Evolutionary conservation across 2,329 filamentous ascomycete species (phyloP), one percentile per base, ranked within the genome.

Genomic region (Alternaria triticimaculans): DNA sequence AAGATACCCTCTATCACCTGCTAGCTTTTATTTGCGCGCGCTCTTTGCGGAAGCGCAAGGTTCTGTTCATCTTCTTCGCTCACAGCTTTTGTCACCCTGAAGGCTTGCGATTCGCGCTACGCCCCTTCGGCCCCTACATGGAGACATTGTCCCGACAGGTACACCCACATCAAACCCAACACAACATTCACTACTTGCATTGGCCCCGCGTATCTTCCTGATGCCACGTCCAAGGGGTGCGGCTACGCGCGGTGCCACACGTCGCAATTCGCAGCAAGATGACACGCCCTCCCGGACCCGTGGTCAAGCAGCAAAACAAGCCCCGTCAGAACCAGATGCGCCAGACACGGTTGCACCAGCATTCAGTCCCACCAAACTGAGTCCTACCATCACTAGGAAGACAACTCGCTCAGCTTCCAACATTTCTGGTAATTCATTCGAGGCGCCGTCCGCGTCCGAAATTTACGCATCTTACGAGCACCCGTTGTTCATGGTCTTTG

Each of bases 361-460:
- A 55, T 55, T 66, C 55, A 76, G 64, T 63, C 69, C 73, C 10
- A 68, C 66, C 48, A 72, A 71, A 56, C 60, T 70, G 62, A 77
- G 69, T 66, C 72, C 70, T 20, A 70, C 65, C 18, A 44, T 74
- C 37, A 72, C 75, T n/a, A 71, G 75, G 33, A 80, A 79, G 48
- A 72, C 75, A 2, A 80, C 78, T 44, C 75, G 78, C 18, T 76
- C 77, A 41, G 75, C 75, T 41, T 80, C 77, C n/a, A 77, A 75
- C 54, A 71, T 78, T 46, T 77, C 78, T 28, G 77, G 72, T 49
- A 75, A 76, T 51, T 74, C 72, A 5, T 71, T 74, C 55, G 73
- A 75, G 54, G 69, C 70, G 51, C 73, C 69, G 25, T 65, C 67
- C 20, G 73, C 69, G 25, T 65, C 67, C 21, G 71, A 74, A 37